phyloP scores from a whole-genome alignment of 495 filamentous ascomycete species.

The Penicillium bialowiezense region DNA sequence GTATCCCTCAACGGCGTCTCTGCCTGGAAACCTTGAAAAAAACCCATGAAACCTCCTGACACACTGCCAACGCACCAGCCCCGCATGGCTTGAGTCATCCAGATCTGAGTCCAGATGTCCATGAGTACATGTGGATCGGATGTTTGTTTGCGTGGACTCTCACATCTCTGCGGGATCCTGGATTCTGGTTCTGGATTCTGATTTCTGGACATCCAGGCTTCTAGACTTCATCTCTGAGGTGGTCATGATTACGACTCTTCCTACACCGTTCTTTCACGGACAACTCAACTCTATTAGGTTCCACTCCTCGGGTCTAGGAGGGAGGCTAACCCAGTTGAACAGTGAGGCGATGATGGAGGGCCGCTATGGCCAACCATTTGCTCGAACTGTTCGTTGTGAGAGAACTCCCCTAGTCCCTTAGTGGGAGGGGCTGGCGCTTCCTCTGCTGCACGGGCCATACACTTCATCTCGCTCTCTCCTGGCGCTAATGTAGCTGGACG shows the following conservation, averaged over 20 bases:
- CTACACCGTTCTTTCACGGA: conserved; percentile 2
- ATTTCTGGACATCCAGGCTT: no score
- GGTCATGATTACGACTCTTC: background rate
- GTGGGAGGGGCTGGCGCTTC: background rate
- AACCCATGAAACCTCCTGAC: conserved; percentile 12
- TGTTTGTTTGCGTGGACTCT: no score
- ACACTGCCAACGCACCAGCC: conserved; percentile 8
- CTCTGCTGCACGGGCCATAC: conserved; percentile 7
- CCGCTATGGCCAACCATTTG: conserved; percentile 11
- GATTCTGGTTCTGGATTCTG: background rate
- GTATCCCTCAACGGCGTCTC: conserved; percentile 5
- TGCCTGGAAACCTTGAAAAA: conserved; percentile 3
- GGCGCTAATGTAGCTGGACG: conserved; percentile 8
- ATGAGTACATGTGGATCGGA: background rate
- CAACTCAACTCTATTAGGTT: background rate
- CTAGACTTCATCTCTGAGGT: no score
- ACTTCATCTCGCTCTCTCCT: conserved; percentile 12
- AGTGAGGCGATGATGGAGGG: conserved; percentile 13
- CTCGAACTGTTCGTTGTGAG: conserved; percentile 3
- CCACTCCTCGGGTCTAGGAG: conserved; percentile 3
- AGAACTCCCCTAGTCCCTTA: conserved; percentile 4
- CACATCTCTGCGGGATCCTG: background rate
- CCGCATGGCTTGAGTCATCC: background rate
- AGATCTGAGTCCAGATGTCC: background rate
- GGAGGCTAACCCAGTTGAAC: background rate